Conservation (phyloP, 2,329 filamentous ascomycete genomes). For the Phialocephala subalpina region DNA sequence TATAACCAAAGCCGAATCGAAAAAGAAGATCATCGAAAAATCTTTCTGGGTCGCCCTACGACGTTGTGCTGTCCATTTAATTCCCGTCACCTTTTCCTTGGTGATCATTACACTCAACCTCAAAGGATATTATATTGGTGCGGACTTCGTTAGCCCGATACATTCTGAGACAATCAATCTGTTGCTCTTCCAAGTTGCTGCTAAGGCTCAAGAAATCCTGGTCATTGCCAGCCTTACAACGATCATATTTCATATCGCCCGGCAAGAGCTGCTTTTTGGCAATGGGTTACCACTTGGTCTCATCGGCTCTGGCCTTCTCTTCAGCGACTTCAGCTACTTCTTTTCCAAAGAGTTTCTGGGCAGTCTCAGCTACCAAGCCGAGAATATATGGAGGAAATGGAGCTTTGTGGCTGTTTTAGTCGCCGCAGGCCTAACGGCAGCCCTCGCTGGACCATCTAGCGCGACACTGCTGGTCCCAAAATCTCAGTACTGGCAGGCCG, state of each 20-base stretch:
- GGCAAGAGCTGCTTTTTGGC: slow-evolving; percentile 8
- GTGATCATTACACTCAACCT: slow-evolving; percentile 17
- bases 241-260: slow-evolving; percentile 22
- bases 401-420: slow-evolving; percentile 15
- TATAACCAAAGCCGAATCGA: too few relatives aligned
- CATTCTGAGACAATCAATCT: slow-evolving; percentile 22
- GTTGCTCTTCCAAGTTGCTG: slow-evolving; percentile 24
- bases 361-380: slow-evolving; percentile 5
- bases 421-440: slow-evolving; percentile 14
- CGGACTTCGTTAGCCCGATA: slow-evolving; percentile 15
- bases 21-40: too few relatives aligned
- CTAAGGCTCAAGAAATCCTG: slow-evolving; percentile 24
- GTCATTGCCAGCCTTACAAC: slow-evolving; percentile 15
- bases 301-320: slow-evolving; percentile 20
- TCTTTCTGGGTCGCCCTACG: too few relatives aligned
- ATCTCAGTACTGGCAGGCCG: slow-evolving; percentile 17
- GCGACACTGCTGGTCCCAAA: slow-evolving; percentile 12
- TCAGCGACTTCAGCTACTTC: slow-evolving; percentile 18
- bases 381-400: slow-evolving; percentile 1
- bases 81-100: slow-evolving; percentile 16
- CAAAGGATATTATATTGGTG: slow-evolving; percentile 26
- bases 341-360: slow-evolving; percentile 27
- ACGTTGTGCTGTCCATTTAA: slow-evolving; percentile 7
- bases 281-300: slow-evolving; percentile 20
- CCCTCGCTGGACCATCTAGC: slow-evolving; percentile 19